A percentile compares a stretch with the other conserved stretches of the same genome.
Evolutionary conservation across 257 asterid species (phyloP).

Genomic region (Solanum etuberosum): DNA sequence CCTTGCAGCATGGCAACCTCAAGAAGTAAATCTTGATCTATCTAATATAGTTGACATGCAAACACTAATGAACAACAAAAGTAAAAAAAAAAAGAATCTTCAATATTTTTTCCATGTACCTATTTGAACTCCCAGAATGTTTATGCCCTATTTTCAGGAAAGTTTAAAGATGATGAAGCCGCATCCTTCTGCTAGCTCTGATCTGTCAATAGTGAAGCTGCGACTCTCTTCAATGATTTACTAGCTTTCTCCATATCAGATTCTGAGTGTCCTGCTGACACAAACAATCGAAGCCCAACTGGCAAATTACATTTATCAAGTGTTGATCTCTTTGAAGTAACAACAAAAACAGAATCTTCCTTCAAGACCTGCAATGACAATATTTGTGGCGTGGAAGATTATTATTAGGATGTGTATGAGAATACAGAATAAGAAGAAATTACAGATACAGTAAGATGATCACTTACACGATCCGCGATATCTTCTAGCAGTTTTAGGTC

Average conservation of each 20-base stretch:
- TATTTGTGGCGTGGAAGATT: neutral
- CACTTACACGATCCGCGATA: conserved; percentile 46
- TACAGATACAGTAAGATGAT: neutral
- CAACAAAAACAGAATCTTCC: conserved; percentile 53
- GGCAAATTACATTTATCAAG: conserved; percentile 81
- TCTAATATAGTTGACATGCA: neutral
- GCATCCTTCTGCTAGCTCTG: conserved; percentile 4
- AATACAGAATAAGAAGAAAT: neutral
- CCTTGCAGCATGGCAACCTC: neutral
- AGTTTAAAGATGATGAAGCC: neutral
- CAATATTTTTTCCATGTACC: neutral
- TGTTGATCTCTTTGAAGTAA: conserved; percentile 59
- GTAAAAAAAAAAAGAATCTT: no score
- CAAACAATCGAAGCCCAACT: conserved; percentile 55
- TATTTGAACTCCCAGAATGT: neutral
- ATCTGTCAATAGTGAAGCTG: conserved; percentile 25
- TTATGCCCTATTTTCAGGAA: neutral
- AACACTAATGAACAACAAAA: neutral
- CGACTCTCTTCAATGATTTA: conserved; percentile 48
- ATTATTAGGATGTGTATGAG: neutral
- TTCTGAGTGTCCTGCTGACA: conserved; percentile 76
- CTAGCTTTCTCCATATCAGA: conserved; percentile 56
- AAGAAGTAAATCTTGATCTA: neutral
- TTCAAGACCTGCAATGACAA: conserved; percentile 51
- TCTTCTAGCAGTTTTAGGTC: conserved; percentile 69